Evolutionary conservation across 1,284 basidiomycete species (phyloP), one percentile per base, ranked within the genome.

Genomic region (Heterobasidion parviporum): DNA sequence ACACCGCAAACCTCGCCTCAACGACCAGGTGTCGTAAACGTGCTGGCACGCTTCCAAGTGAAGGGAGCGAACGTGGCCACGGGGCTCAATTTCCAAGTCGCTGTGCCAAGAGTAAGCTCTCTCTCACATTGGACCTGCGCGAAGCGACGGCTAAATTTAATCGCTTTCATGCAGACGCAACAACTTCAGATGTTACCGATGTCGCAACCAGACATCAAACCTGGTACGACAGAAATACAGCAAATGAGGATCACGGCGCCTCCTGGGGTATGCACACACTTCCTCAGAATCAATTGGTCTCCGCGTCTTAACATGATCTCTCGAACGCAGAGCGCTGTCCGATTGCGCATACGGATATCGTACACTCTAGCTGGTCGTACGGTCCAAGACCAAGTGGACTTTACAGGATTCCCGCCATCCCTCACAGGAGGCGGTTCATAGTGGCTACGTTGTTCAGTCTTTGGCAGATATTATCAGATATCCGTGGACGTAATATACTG

Each of bases 141-240:
- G 4, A 5, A 26, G 26, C 26, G 15, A 33, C 41, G 10, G 6
- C 48, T 50, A 14, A n/a, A 26, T 54, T n/a, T 48, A 55, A 16
- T 52, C 10, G 50, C 26, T 26, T 6, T 26, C 26, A 33, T 49
- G 5, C 65, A 97, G 94, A 94, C 94, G 0, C 96, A 98, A 74
- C 95, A 98, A 68, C 71, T 99, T 57, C 95, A 98, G 69, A 99
- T 99, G 96, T 81, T 94, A 57, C 92, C 96, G 6, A 98, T 99
- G 86, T 94, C 93, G 8, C 94, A 87, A 69, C 73, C 88, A 9
- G 85, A 84, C 54, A 78, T 99, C 26, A 74, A 71, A 14, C 87
- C 93, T 0, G 94, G 93, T 1, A 73, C 82, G 8, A 82, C 82
- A 16, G 96, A 98, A 72, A 97, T 94, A 15, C 97, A 99, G 70